A percentile compares a stretch with the other conserved stretches of the same genome.
Evolutionary conservation across 208 protist species (phyloP).

Genomic region (Hexamita inflata): DNA sequence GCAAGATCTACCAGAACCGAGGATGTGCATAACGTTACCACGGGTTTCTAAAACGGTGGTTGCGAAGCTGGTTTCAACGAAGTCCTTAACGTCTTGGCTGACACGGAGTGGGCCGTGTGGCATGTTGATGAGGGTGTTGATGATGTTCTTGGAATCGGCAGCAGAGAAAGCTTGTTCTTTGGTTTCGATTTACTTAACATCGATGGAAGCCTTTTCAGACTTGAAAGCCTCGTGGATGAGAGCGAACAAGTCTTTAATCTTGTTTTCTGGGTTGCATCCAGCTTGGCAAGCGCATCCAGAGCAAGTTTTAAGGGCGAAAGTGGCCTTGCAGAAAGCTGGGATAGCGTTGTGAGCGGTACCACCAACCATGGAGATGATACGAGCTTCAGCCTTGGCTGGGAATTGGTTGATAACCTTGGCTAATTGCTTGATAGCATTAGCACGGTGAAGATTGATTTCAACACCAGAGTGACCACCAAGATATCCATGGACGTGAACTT

Average conservation of each 20-base stretch:
- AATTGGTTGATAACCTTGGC: not conserved
- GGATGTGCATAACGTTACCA: not conserved
- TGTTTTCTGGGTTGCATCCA: no score
- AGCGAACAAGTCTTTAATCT: no score
- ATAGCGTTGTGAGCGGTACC: slow-evolving; percentile 35
- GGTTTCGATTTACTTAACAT: no score
- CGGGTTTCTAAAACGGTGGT: slow-evolving; percentile 9
- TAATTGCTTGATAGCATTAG: slow-evolving; percentile 35
- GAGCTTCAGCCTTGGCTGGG: not conserved
- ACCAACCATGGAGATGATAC: not conserved
- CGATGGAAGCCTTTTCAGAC: no score
- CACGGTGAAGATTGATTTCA: slow-evolving; percentile 32
- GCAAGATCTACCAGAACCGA: slow-evolving; percentile 2
- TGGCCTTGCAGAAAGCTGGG: not conserved
- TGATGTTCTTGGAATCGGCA: not conserved
- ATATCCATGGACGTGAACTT: not conserved
- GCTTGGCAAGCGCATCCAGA: no score
- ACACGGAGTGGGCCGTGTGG: slow-evolving; percentile 30
- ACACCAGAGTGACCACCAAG: slow-evolving; percentile 35
- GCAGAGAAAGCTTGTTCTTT: no score
- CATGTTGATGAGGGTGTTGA: slow-evolving; percentile 24
- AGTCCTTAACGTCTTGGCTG: slow-evolving; percentile 5
- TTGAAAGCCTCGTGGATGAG: no score
- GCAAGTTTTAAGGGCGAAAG: not conserved
- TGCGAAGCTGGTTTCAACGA: slow-evolving; percentile 34